Evolutionary conservation across 352 stramenopile genomes (phyloP), one percentile per base, ranked within the genome.

Genomic region (Pythium rishiriense): DNA sequence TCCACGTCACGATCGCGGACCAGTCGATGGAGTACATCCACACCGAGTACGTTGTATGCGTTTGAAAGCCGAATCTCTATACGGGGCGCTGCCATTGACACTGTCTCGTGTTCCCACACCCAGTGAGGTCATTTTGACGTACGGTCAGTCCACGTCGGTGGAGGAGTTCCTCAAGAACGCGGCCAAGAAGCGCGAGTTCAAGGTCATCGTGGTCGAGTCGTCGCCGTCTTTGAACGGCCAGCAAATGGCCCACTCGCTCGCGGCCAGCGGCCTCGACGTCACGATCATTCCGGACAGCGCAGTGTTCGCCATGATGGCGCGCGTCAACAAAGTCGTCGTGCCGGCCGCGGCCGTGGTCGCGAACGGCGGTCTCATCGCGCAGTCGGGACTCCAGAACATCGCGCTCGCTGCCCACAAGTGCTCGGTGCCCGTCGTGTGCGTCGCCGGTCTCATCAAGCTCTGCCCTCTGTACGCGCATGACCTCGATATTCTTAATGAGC

Each of bases 381-480:
- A 97, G 42, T 97, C 90, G 43, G 97, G 97, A 3, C 94, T 92
- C 43, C 95, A 99, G 62, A 97, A 98, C 69, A 96, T 99, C 25
- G 93, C 93, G 25, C 80, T 99, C 9, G 96, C 96, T 9, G 97
- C 97, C 25, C 97, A 97, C 52, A 94, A 98, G 64, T 98, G 97
- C 75, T 96, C 91, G 12, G 96, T 99, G 6, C 97, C 97, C 9
- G 91, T 99, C 0, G 92, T 99, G n/a, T 98, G 93, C 55, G 85
- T 99, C 21, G 96, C 95, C 9, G 96, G 96, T 25, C 85, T 99
- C 52, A 99, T 98, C 82, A 99, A 99, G 74, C 86, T 99, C 24
- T 99, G 93, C 49, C 97, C 97, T 24, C 81, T 99, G 62, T 99
- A 98, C 68, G 95, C 95, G n/a, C 96, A 99, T 69, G 96, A 99